Conservation (phyloP, 164 flowering plant species). For the Stephania cephalantha region DNA sequence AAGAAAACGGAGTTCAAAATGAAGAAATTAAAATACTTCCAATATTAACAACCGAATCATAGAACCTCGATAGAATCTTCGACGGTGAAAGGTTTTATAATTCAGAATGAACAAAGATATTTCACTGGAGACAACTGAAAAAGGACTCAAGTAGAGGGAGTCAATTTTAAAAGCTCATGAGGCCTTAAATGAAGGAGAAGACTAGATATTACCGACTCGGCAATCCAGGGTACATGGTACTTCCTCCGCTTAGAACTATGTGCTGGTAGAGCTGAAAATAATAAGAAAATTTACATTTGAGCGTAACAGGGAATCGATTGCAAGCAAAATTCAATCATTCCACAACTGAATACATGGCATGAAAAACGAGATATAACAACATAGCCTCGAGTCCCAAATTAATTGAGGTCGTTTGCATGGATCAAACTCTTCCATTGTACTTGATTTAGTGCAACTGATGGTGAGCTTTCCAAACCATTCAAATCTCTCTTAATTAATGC, state of each 20-base stretch:
- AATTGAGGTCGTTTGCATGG: too few species aligned
- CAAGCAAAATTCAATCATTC: background rate
- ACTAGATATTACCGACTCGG: conserved; percentile 81
- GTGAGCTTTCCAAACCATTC: too few species aligned
- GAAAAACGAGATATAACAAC: background rate
- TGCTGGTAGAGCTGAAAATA: conserved; percentile 93
- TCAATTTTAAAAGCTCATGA: background rate
- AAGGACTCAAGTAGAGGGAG: background rate
- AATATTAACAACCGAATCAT: background rate
- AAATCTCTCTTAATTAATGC: too few species aligned
- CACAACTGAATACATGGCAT: background rate
- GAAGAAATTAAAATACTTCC: too few species aligned
- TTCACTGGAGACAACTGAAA: background rate
- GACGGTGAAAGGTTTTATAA: background rate
- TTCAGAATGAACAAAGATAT: background rate
- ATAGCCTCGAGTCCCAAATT: too few species aligned
- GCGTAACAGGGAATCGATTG: background rate
- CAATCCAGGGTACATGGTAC: conserved; percentile 98
- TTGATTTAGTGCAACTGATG: too few species aligned
- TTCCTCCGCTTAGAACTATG: conserved; percentile 97
- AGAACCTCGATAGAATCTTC: background rate
- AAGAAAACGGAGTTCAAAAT: background rate
- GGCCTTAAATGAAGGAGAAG: conserved; percentile 2
- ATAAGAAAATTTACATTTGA: background rate
- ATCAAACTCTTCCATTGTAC: too few species aligned